phyloP scores from a whole-genome alignment of 257 asterid genomes.

The Rehmannia glutinosa region DNA sequence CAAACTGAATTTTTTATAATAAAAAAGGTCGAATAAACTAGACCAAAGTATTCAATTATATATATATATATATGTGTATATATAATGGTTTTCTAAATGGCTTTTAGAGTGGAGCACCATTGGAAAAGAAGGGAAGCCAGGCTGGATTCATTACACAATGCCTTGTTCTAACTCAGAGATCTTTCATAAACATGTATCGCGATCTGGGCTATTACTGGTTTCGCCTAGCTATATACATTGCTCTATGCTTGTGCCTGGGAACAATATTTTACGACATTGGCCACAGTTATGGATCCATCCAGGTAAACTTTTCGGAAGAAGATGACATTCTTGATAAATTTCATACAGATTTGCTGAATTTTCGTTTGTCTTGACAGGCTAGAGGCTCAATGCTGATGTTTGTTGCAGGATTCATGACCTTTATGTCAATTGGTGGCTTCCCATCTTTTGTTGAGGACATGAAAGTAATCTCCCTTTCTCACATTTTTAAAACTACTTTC shows the following conservation, averaged over 20 bases:
- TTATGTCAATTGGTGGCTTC: constrained; percentile 70
- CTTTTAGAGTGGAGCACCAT: constrained; percentile 24
- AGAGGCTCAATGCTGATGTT: constrained; percentile 60
- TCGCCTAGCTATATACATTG: constrained; percentile 49
- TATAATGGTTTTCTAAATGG: too few species aligned
- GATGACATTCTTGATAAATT: too few species aligned
- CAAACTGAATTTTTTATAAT: background rate
- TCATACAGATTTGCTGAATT: too few species aligned
- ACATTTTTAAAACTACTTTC: too few species aligned
- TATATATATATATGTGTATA: too few species aligned
- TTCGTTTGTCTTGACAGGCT: constrained; percentile 33
- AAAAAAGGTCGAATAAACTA: too few species aligned
- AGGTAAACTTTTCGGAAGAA: constrained; percentile 33
- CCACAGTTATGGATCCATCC: constrained; percentile 42
- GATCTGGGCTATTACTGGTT: constrained; percentile 70
- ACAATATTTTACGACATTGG: constrained; percentile 46
- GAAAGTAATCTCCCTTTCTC: too few species aligned
- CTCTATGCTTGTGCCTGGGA: constrained; percentile 45
- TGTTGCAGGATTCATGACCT: constrained; percentile 48
- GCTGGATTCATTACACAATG: constrained; percentile 55
- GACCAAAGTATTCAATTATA: too few species aligned
- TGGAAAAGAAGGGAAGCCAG: constrained; percentile 32
- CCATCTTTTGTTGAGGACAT: constrained; percentile 68
- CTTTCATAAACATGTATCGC: constrained; percentile 55
- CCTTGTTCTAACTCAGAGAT: constrained; percentile 43